Percentiles rank a stretch among this genome's conserved stretches.
Evolutionary conservation across 2,329 filamentous ascomycete genomes (phyloP).

Genomic region (Fusarium buxicola): DNA sequence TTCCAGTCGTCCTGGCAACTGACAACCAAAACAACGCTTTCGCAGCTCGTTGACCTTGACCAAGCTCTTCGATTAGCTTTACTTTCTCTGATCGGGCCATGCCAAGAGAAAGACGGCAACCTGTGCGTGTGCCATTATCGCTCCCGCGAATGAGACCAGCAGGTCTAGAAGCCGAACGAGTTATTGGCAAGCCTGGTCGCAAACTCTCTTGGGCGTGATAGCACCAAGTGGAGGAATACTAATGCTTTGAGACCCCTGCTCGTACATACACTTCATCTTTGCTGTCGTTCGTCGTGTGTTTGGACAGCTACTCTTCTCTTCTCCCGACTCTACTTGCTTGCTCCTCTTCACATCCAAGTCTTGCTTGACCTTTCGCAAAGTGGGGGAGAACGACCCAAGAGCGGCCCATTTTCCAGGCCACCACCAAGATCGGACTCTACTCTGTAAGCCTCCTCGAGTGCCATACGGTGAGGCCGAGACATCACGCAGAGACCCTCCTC

Average conservation of each 20-base stretch:
- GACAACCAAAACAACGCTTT: slow-evolving; percentile 29
- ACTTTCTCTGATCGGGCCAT: slow-evolving; percentile 3
- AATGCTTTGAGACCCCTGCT: slow-evolving; percentile 17
- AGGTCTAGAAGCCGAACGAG: not conserved
- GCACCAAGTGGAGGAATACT: slow-evolving; percentile 9
- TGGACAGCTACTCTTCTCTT: slow-evolving; percentile 5
- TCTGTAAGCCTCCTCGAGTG: slow-evolving; percentile 10
- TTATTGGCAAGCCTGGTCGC: slow-evolving; percentile 28
- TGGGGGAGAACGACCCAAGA: slow-evolving; percentile 22
- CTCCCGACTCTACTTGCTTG: slow-evolving; percentile 3
- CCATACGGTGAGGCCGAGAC: slow-evolving; percentile 28
- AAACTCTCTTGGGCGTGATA: slow-evolving; percentile 26
- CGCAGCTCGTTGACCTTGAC: not conserved
- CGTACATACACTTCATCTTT: slow-evolving; percentile 17
- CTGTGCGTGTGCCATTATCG: slow-evolving; percentile 1
- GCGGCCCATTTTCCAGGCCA: slow-evolving; percentile 36
- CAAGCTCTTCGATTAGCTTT: slow-evolving; percentile 7
- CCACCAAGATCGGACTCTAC: slow-evolving; percentile 6
- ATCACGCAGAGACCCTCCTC: slow-evolving; percentile 28
- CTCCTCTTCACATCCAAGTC: slow-evolving; percentile 1
- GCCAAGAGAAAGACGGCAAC: slow-evolving; percentile 33
- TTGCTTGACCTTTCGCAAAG: slow-evolving; percentile 13
- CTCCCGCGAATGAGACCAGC: slow-evolving; percentile 23
- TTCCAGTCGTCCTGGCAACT: slow-evolving; percentile 25
- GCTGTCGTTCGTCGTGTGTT: slow-evolving; percentile 7